phyloP scores from a whole-genome alignment of 331 rosid genomes.

The Pyrus hybrid region DNA sequence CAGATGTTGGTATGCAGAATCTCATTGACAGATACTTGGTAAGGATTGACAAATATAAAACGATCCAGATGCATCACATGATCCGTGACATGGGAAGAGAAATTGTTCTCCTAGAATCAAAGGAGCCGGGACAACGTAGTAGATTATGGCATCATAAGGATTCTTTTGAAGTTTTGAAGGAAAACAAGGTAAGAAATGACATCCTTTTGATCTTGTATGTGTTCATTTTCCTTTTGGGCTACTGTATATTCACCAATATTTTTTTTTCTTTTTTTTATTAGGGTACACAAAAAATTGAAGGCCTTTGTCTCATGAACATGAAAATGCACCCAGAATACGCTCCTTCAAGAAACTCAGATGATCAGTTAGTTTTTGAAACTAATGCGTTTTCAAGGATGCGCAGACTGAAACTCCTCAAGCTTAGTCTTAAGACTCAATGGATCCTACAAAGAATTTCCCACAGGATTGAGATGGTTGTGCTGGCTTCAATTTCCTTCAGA shows the following conservation, averaged over 20 bases:
- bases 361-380: not conserved
- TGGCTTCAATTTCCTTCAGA: not conserved
- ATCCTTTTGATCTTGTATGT: no score
- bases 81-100: constrained; percentile 1
- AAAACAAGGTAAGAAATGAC: no score
- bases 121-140: not conserved
- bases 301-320: not conserved
- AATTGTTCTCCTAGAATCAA: not conserved
- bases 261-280: not conserved
- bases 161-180: not conserved
- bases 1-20: not conserved
- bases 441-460: not conserved
- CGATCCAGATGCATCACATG: constrained; percentile 4
- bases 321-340: not conserved
- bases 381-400: not conserved
- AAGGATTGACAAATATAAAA: not conserved
- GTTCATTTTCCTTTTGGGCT: no score
- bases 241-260: no score
- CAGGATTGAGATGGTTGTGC: not conserved
- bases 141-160: not conserved
- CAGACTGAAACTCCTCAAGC: not conserved
- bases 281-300: not conserved
- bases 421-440: not conserved
- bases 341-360: not conserved
- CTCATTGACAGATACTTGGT: constrained; percentile 1